Evolutionary conservation across 208 protist species (phyloP).

Genomic region (Porcisia hertigi): DNA sequence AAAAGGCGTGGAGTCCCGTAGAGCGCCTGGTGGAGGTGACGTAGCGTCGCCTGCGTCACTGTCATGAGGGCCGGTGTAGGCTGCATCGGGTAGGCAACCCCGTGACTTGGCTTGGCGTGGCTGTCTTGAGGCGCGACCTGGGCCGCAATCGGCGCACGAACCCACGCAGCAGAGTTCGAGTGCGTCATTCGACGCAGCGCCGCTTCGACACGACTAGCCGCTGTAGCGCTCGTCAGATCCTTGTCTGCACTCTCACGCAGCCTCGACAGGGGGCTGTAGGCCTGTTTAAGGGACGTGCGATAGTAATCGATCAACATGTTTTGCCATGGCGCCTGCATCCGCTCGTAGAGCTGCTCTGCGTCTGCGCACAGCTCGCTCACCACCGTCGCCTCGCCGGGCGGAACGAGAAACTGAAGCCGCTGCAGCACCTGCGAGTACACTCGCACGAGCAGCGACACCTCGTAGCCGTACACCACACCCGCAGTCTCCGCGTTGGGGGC

Average conservation of each 20-base stretch:
- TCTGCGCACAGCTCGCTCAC: slow-evolving; percentile 1
- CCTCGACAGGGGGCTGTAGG: slow-evolving; percentile 3
- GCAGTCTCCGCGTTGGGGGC: neutral
- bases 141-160: neutral
- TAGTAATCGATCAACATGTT: slow-evolving; percentile 7
- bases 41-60: slow-evolving; percentile 7
- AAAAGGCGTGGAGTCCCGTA: slow-evolving; percentile 15
- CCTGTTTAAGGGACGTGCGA: neutral
- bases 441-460: slow-evolving; percentile 20
- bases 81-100: slow-evolving; percentile 15
- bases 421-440: slow-evolving; percentile 22
- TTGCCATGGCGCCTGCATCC: slow-evolving; percentile 20
- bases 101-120: neutral
- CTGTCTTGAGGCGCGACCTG: neutral
- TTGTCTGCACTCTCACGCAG: neutral
- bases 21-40: slow-evolving; percentile 22
- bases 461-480: slow-evolving; percentile 30
- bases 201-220: neutral
- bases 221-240: neutral
- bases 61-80: slow-evolving; percentile 20
- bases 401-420: neutral
- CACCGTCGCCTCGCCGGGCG: neutral
- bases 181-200: neutral
- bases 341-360: slow-evolving; percentile 6
- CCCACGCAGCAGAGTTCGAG: slow-evolving; percentile 9